Base-by-base conservation (phyloP, 148 eudicot species). In the Amaranthus cruentus region DNA sequence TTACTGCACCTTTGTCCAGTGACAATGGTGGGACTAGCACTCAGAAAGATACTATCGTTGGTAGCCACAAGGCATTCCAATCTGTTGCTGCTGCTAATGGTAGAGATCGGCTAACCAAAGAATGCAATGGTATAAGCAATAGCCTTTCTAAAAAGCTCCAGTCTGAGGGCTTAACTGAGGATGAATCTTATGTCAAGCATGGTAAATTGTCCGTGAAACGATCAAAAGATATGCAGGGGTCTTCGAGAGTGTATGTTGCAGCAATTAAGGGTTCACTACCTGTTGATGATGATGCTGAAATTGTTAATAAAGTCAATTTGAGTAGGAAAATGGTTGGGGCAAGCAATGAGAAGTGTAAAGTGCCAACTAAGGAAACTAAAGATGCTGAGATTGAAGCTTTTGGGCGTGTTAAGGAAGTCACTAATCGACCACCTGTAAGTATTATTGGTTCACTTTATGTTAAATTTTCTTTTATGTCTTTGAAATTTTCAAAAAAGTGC, bases 391-490 rank as follows among this genome's bases (percentile, higher is more conserved):
- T 59, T 8, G 60, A 66, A 79, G 76, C 50, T 75, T 81, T 54
- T 77, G 83, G 83, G 49, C 78, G 68, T 60, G 69, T 50, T 51
- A 77, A 80, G 50, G 88, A 81, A 77, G 88, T 91, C 62, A 83
- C 84, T 13, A 87, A 80, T 76, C 87, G 84, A 63, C 97, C 92
- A 12, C 68, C 47, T 66, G 98, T 95, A 92, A 91, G 98, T 59
- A 21, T 66, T 47, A 2, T 4, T 7, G 8, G 10, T 65, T 2
- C 8, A 18, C 44, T 43, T 65, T 28, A 28, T 28, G 38, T 28
- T 28, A 28, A 28, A 28, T 28, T 28, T 28, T 28, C 38, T 28
- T 2, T 28, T 28, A 28, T 28, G 38, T 28, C 38, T 28, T 28
- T 1, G 1, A 0, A 0, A 28, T 28, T 28, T 28, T 28, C 38